Evolutionary conservation across 2,329 filamentous ascomycete species (phyloP), one percentile per base, ranked within the genome.

Genomic region (Colletotrichum lini): DNA sequence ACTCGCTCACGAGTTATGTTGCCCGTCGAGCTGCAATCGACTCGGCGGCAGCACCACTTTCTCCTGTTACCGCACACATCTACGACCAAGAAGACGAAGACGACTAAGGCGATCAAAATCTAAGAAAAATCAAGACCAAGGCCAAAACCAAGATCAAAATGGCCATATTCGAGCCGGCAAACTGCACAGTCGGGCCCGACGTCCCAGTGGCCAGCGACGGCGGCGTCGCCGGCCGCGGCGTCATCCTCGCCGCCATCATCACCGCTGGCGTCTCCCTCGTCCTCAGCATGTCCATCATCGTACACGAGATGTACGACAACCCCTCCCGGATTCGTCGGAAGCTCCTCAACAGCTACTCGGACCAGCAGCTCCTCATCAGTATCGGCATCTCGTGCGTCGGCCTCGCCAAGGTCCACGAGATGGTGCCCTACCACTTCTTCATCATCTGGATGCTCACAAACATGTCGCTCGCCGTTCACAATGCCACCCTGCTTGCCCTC

Each of bases 391-490:
- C 93, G 78, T 84, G 84, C 67, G 84, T 93, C 30, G 91, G 88
- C 0, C 85, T 93, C 1, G 87, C 87, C 5, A 89, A 90, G 76
- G 86, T 88, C 77, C 80, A 85, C 56, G 82, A 83, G 6, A 86
- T 93, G 78, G 85, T 91, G 0, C 86, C 90, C 0, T 93, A 93
- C 77, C 91, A 93, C 80, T 92, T 93, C 82, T 92, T 92, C 82
- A 86, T 92, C 65, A 88, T 93, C 74, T 93, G 90, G 91, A 90
- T 92, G 82, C 82, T 93, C 2, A 89, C 89, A 0, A 80, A 92
- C 15, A 83, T 93, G 9, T 89, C 89, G 18, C 92, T 89, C 73
- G 88, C 89, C 1, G 91, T 91, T 3, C 91, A 93, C 78, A 90
- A 92, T 70, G 85, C 89, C 5, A 89, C 90, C 0, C 81, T 93